Conservation (phyloP, 257 asterid genomes). For the Capsicum baccatum region DNA sequence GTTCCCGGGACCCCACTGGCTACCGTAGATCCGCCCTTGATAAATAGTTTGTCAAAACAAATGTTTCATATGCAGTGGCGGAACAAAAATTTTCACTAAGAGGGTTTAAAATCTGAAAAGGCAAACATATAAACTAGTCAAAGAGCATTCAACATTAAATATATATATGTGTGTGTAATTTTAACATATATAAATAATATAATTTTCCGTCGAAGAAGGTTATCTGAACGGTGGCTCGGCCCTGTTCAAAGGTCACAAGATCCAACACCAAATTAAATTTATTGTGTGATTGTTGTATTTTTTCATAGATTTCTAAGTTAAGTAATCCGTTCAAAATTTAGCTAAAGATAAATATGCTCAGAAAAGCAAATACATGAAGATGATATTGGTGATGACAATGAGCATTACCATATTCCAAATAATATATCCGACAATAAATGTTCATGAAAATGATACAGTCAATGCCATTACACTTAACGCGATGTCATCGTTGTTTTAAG, state of each 20-base stretch:
- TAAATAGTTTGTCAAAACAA: background rate
- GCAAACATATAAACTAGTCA: no score
- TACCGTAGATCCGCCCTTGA: no score
- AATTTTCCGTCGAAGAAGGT: no score
- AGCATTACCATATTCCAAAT: background rate
- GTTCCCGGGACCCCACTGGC: no score
- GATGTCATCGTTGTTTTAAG: background rate
- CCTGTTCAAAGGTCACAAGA: background rate
- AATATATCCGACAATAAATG: constrained; percentile 8
- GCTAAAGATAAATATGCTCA: background rate
- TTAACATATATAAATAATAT: no score
- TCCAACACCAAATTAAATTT: background rate
- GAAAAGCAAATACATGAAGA: background rate
- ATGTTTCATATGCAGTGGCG: background rate
- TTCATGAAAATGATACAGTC: constrained; percentile 16
- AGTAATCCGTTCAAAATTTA: background rate
- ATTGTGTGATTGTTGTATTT: background rate
- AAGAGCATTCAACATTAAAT: no score
- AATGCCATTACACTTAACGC: background rate
- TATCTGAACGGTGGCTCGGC: no score
- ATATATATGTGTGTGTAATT: no score
- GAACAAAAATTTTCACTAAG: no score
- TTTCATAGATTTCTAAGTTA: background rate
- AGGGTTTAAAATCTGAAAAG: no score
- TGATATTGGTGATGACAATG: background rate